Base-by-base conservation (phyloP, 2,329 filamentous ascomycete genomes). In the Aaosphaeria arxii region DNA sequence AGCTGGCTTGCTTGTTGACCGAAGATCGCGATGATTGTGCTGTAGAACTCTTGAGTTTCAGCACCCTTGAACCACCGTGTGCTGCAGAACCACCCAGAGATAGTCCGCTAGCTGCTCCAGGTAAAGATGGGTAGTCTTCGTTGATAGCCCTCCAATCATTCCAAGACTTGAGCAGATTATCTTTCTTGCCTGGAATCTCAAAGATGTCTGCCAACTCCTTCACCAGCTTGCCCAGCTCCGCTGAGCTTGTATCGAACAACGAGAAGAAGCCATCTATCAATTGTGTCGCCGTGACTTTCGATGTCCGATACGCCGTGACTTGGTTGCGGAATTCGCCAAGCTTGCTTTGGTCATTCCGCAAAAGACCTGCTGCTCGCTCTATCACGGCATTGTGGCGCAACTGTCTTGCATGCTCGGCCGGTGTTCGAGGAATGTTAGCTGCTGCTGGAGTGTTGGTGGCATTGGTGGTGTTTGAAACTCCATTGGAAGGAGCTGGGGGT, bases 91-190 rank as follows among this genome's bases (percentile, higher is more conserved):
- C 63, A 11, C 69, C 71, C 33, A 67, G 66, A 59, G 67, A 66
- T 24, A 57, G 69, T 11, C 71, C 71, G 28, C 73, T 71, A 42
- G 77, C 80, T 41, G 77, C 80, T 0, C 87, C 87, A 1, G 92
- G 91, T 1, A 97, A 76, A 1, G 88, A 89, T 0, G 92, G 92
- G 58, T 96, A 97, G 67, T 96, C 91, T 70, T 96, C 91, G 57
- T 95, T 95, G 72, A 95, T 94, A 35, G 91, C 91, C 42, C 89
- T 89, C 89, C 92, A 96, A 71, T 96, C 89, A 58, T 90, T 89
- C 91, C 92, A 96, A 1, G 91, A 89, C 60, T 87, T 87, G 29
- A 91, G 81, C 3, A 99, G 74, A 1, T 76, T 78, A 45, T 87
- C 85, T 1, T 84, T 84, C 66, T 95, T 96, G 13, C 70, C 66